These are phyloP conservation scores for Leccinum pseudoinsigne DNA, from an alignment of 1,284 basidiomycete genomes.

Conservation along the genomic window DNA sequence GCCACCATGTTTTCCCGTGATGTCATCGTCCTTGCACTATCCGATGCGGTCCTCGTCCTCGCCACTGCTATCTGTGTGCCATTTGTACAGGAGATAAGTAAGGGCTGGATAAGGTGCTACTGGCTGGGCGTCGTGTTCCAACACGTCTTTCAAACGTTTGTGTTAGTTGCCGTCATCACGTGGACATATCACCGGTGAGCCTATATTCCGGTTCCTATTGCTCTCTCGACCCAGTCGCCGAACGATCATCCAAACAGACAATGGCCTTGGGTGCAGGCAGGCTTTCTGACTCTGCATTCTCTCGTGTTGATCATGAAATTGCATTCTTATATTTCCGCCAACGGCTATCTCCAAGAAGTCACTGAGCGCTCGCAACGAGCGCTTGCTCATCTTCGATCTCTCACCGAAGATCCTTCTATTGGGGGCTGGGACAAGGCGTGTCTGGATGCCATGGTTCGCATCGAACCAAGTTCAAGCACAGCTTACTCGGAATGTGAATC, in stretches of 20 bases:
- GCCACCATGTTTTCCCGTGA: conserved; percentile 89
- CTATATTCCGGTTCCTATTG: conserved; percentile 2
- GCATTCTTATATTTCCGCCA: conserved; percentile 92
- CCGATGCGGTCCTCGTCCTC: conserved; percentile 80
- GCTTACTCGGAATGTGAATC: conserved; percentile 27
- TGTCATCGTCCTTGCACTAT: conserved; percentile 79
- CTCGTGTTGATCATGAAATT: conserved; percentile 95
- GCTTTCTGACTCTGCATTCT: conserved; percentile 92
- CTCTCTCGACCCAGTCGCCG: not conserved
- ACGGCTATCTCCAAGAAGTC: conserved; percentile 78
- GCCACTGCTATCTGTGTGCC: conserved; percentile 81
- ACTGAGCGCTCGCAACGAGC: conserved; percentile 45
- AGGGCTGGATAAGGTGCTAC: conserved; percentile 79
- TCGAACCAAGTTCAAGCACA: conserved; percentile 21
- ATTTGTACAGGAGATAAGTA: conserved; percentile 76
- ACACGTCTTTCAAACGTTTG: conserved; percentile 71
- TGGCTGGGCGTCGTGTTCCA: conserved; percentile 76
- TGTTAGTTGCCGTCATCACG: conserved; percentile 70
- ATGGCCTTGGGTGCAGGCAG: conserved; percentile 99
- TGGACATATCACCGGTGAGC: conserved; percentile 81
- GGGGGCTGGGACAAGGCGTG: conserved; percentile 70
- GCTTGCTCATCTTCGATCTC: conserved; percentile 46
- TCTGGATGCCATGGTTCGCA: conserved; percentile 42
- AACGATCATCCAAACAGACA: conserved; percentile 46
- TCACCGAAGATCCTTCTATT: conserved; percentile 40